Evolutionary conservation across 495 filamentous ascomycete genomes (phyloP).

Genomic region (Geoglossum glabrum): DNA sequence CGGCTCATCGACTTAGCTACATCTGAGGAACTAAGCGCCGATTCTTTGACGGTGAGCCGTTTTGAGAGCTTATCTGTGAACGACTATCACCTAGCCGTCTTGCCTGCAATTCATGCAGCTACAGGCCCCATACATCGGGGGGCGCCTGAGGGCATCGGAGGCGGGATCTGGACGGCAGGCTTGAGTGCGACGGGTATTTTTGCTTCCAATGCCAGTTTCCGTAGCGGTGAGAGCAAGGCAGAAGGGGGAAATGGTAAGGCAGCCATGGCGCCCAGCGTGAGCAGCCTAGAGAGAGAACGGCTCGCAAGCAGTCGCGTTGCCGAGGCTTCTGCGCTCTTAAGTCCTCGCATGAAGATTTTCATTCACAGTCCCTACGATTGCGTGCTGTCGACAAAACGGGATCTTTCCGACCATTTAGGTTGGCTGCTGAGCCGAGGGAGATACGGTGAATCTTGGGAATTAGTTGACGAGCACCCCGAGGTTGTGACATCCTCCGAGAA

Average conservation of each 20-base stretch:
- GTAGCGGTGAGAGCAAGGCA: constrained; percentile 44
- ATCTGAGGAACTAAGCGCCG: constrained; percentile 55
- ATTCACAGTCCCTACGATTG: constrained; percentile 94
- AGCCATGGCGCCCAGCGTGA: background rate
- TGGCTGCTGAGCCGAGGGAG: constrained; percentile 65
- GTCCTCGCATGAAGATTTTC: constrained; percentile 74
- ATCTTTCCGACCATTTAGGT: constrained; percentile 59
- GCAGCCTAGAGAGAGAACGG: background rate
- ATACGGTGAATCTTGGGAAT: constrained; percentile 72
- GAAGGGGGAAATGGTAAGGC: constrained; percentile 14
- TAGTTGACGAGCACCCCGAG: constrained; percentile 72
- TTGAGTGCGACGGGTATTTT: constrained; percentile 70
- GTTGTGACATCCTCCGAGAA: constrained; percentile 27
- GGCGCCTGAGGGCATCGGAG: constrained; percentile 32
- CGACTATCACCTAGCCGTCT: constrained; percentile 75
- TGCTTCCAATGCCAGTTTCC: constrained; percentile 66
- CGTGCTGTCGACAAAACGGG: constrained; percentile 65
- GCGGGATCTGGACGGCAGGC: constrained; percentile 56
- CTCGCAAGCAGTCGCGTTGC: background rate
- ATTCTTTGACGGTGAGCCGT: constrained; percentile 61
- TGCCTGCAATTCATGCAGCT: constrained; percentile 40
- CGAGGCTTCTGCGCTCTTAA: constrained; percentile 13
- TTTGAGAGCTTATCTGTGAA: constrained; percentile 71
- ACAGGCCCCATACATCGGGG: constrained; percentile 18
- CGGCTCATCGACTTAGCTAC: constrained; percentile 63